Evolutionary conservation across 768 basidiomycete species (phyloP), one percentile per base, ranked within the genome.

Genomic region (Leccinellum luteum): DNA sequence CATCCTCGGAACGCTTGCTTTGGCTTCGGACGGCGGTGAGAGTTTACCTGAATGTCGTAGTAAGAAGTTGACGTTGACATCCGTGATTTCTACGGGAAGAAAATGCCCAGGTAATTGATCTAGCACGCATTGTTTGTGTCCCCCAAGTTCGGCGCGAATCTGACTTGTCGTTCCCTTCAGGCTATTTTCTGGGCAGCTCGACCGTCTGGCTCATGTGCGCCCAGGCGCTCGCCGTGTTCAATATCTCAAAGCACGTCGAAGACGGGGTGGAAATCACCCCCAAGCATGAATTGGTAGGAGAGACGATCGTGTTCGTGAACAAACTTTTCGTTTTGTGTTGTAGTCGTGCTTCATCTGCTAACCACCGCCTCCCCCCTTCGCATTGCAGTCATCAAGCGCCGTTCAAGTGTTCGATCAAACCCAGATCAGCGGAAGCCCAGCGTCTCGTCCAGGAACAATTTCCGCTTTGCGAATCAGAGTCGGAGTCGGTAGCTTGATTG

Each of bases 221-320:
- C 0, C 73, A 64, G 56, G 72, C 76, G 6, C 75, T 83, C 19
- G 76, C 79, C 0, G 74, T 71, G 15, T 80, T 82, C 49, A 64
- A 80, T 28, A 74, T 83, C 25, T 67, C 68, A 6, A 79, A 78
- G 38, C 69, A 64, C 0, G 59, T 78, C 1, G 75, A 75, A 55
- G 71, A 77, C n/a, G 79, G 78, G 1, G 62, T 72, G 1, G 76
- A 76, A 27, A 68, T 81, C 27, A 74, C 75, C 0, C 80, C 81
- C 5, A 77, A 81, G 52, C 74, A 78, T 50, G 77, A 77, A 41
- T 25, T 52, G 41, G 44, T 52, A 2, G 65, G 65, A 41, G 51
- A 30, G 1, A 58, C 52, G 15, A 32, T 62, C 5, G 13, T 59
- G 64, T 64, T 6, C 47, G 49, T 21, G 0, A 28, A 43, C 41